Evolutionary conservation across 768 basidiomycete species (phyloP).

Genomic region (Podaxis sp.): DNA sequence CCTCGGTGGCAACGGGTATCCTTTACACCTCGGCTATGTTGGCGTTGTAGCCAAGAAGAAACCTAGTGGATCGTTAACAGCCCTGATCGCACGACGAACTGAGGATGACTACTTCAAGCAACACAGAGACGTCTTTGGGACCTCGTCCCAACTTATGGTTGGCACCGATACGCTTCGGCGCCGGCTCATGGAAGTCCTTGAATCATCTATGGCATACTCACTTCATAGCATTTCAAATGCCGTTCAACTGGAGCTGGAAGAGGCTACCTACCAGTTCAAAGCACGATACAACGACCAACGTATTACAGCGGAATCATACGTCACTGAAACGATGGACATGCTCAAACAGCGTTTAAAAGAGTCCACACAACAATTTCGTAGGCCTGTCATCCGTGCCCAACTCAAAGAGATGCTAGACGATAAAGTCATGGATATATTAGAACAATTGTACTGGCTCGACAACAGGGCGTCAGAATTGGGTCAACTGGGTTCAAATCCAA

Average conservation of each 20-base stretch:
- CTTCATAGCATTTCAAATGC: conserved; percentile 96
- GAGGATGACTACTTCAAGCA: conserved; percentile 70
- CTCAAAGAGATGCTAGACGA: conserved; percentile 94
- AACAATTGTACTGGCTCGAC: conserved; percentile 96
- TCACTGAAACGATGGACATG: conserved; percentile 93
- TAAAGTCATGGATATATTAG: conserved; percentile 95
- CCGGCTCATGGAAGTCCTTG: conserved; percentile 94
- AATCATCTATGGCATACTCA: conserved; percentile 96
- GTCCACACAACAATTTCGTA: conserved; percentile 80
- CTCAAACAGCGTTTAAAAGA: conserved; percentile 91
- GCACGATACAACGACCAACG: conserved; percentile 96
- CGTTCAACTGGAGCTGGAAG: conserved; percentile 95
- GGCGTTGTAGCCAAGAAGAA: conserved; percentile 90
- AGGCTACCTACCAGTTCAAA: conserved; percentile 98
- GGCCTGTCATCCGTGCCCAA: conserved; percentile 83
- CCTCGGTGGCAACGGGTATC: conserved; percentile 87
- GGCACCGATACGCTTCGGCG: conserved; percentile 89
- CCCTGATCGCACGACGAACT: conserved; percentile 50
- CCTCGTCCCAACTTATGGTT: conserved; percentile 73
- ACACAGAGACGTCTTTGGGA: conserved; percentile 62
- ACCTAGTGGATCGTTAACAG: conserved; percentile 46
- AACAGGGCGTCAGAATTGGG: conserved; percentile 78
- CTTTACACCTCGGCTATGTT: conserved; percentile 96
- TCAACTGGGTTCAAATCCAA: conserved; percentile 65
- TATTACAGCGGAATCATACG: conserved; percentile 93